Conservation (phyloP, 345 rosid genomes). For the Conringia planisiliqua region DNA sequence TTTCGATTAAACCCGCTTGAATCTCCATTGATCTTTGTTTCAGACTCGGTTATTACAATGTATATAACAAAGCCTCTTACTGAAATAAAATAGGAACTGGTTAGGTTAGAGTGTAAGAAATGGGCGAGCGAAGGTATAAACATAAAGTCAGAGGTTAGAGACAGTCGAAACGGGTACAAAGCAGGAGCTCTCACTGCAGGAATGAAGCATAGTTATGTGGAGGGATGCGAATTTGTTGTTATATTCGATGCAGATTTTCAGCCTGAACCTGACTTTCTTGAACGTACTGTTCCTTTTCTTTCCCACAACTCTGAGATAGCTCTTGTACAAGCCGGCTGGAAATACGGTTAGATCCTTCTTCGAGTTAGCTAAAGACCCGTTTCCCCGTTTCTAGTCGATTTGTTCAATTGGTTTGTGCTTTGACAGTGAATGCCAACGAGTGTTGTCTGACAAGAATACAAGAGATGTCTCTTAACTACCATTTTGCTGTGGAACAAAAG, state of each 20-base stretch:
- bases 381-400: neutral
- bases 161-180: conserved; percentile 68
- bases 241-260: conserved; percentile 94
- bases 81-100: conserved; percentile 45
- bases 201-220: conserved; percentile 74
- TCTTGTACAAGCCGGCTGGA: conserved; percentile 93
- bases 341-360: conserved; percentile 53
- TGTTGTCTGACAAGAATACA: conserved; percentile 40
- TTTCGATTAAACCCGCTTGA: neutral
- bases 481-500: conserved; percentile 37
- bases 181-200: conserved; percentile 83
- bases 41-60: neutral
- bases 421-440: conserved; percentile 28
- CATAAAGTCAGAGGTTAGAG: conserved; percentile 62
- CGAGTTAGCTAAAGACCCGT: neutral
- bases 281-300: conserved; percentile 72
- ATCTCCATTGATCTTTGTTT: neutral
- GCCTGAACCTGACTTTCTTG: conserved; percentile 73
- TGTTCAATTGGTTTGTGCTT: neutral
- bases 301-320: conserved; percentile 62
- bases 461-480: conserved; percentile 40
- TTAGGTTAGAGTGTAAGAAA: conserved; percentile 66
- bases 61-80: neutral
- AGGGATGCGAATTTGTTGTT: conserved; percentile 64
- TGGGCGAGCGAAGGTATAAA: conserved; percentile 75